phyloP scores from a whole-genome alignment of 805 yeast genomes.

The Kuraishia floccosa region DNA sequence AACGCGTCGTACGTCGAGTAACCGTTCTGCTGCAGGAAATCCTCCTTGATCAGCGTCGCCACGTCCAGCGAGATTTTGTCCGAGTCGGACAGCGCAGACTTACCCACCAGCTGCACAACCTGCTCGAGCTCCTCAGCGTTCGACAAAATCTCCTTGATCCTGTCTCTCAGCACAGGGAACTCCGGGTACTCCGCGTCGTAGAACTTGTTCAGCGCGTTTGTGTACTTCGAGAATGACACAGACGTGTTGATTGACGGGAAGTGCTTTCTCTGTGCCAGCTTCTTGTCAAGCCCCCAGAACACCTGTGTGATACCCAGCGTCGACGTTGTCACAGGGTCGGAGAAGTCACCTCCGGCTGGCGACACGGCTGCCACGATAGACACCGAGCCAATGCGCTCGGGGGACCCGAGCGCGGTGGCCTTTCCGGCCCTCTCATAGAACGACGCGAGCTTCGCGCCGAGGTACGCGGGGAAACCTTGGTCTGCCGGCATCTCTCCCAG shows the following conservation, averaged over 20 bases:
- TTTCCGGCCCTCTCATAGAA: slow-evolving; percentile 99
- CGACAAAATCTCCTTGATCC: slow-evolving; percentile 87
- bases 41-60: slow-evolving; percentile 85
- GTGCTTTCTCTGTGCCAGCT: slow-evolving; percentile 98
- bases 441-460: slow-evolving; percentile 97
- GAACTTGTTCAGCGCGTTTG: slow-evolving; percentile 73
- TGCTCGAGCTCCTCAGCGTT: slow-evolving; percentile 98
- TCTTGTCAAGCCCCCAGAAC: slow-evolving; percentile 99
- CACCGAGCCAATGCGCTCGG: slow-evolving; percentile 93
- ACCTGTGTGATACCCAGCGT: slow-evolving; percentile 99
- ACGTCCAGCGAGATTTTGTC: slow-evolving; percentile 97
- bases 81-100: slow-evolving; percentile 91
- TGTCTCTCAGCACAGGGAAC: slow-evolving; percentile 82
- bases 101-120: slow-evolving; percentile 98
- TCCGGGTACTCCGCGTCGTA: slow-evolving; percentile 84
- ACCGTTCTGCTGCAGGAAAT: slow-evolving; percentile 98
- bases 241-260: slow-evolving; percentile 98
- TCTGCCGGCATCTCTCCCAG: slow-evolving; percentile 99
- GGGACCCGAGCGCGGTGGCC: slow-evolving; percentile 90
- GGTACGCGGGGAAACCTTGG: slow-evolving; percentile 99
- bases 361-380: slow-evolving; percentile 99
- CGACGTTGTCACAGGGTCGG: slow-evolving; percentile 98
- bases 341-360: slow-evolving; percentile 99
- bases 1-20: slow-evolving; percentile 96
- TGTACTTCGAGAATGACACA: slow-evolving; percentile 94